A percentile compares a stretch with the other conserved stretches of the same genome.
phyloP scores from a whole-genome alignment of 768 basidiomycete genomes.

The Kwoniella newhampshirensis region DNA sequence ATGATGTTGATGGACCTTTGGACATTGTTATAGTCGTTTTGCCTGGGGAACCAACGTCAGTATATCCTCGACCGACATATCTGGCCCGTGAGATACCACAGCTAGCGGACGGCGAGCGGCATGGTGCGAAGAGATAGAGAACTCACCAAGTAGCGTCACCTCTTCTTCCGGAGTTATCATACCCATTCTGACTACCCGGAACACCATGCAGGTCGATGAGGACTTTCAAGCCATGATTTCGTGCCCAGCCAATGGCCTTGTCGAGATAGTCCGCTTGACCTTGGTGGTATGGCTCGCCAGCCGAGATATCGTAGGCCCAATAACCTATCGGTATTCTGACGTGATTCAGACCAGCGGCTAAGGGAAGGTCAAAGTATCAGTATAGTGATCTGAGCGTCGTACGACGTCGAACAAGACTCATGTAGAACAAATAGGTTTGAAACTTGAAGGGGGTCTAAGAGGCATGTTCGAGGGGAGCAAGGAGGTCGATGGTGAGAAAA shows the following conservation, averaged over 20 bases:
- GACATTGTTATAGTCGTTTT: slow-evolving; percentile 35
- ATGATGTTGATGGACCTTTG: slow-evolving; percentile 43
- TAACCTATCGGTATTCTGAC: slow-evolving; percentile 50
- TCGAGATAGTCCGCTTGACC: slow-evolving; percentile 50
- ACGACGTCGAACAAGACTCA: no score
- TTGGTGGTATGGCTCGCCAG: slow-evolving; percentile 50
- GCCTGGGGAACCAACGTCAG: slow-evolving; percentile 19
- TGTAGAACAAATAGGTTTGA: no score
- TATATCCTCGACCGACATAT: not conserved
- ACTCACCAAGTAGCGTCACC: slow-evolving; percentile 43
- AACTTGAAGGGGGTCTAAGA: no score
- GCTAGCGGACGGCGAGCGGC: not conserved
- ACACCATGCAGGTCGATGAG: slow-evolving; percentile 52
- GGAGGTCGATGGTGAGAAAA: not conserved
- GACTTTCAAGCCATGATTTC: slow-evolving; percentile 48
- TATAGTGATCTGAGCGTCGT: no score
- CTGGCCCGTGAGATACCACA: no score
- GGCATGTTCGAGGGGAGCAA: no score
- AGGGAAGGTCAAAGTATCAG: not conserved
- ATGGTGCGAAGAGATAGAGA: not conserved
- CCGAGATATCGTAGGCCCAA: slow-evolving; percentile 50
- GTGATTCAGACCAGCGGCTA: slow-evolving; percentile 42
- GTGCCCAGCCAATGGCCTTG: slow-evolving; percentile 50
- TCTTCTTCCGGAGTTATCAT: slow-evolving; percentile 48
- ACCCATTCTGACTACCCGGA: slow-evolving; percentile 51